Evolutionary conservation across 2,329 filamentous ascomycete species (phyloP).

Genomic region (Gliomastix tumulicola): DNA sequence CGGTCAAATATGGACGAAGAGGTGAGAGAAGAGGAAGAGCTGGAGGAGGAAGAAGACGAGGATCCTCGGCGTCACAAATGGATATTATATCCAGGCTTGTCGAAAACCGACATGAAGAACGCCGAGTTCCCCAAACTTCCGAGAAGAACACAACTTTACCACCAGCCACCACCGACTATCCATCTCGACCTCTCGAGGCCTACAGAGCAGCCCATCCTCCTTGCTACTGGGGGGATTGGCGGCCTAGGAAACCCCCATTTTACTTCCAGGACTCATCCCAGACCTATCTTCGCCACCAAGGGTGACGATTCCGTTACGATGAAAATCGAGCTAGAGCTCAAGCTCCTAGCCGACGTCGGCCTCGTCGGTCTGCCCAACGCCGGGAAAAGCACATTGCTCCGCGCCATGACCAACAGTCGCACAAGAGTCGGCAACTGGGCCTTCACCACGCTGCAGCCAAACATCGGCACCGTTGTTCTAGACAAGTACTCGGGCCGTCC

Average conservation of each 20-base stretch:
- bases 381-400: slow-evolving; percentile 87
- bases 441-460: slow-evolving; percentile 91
- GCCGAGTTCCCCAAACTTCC: slow-evolving; percentile 44
- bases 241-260: slow-evolving; percentile 94
- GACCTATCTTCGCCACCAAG: slow-evolving; percentile 82
- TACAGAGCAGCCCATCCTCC: slow-evolving; percentile 75
- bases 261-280: slow-evolving; percentile 62
- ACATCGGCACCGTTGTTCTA: slow-evolving; percentile 91
- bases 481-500: slow-evolving; percentile 80
- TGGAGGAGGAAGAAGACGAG: slow-evolving; percentile 23
- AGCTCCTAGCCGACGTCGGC: slow-evolving; percentile 90
- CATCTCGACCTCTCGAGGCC: slow-evolving; percentile 66
- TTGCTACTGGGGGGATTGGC: slow-evolving; percentile 82
- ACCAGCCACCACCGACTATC: slow-evolving; percentile 69
- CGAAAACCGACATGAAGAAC: slow-evolving; percentile 57
- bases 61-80: slow-evolving; percentile 61
- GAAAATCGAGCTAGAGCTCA: slow-evolving; percentile 81
- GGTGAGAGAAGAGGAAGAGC: slow-evolving; percentile 11
- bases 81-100: slow-evolving; percentile 76
- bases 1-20: slow-evolving; percentile 1
- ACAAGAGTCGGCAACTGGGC: slow-evolving; percentile 91
- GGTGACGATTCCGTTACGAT: slow-evolving; percentile 75
- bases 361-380: slow-evolving; percentile 93
- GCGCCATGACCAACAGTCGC: slow-evolving; percentile 80
- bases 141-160: slow-evolving; percentile 43